These are phyloP conservation scores for Dichomitus squalens DNA, from an alignment of 1,284 basidiomycete genomes.

Conservation along the genomic window DNA sequence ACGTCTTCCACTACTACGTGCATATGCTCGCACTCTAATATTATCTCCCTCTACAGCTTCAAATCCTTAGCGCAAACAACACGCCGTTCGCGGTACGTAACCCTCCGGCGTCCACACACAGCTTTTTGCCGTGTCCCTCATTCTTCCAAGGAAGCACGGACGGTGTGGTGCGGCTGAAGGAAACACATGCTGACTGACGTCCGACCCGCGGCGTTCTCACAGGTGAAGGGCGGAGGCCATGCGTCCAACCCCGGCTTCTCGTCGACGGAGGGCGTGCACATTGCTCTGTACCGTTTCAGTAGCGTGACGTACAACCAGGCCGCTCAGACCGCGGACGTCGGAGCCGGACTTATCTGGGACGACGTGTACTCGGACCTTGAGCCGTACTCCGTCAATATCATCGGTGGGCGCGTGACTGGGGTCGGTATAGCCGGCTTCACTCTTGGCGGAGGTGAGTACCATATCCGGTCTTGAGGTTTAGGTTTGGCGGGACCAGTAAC, in stretches of 20 bases:
- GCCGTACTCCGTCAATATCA: conserved; percentile 41
- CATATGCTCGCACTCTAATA: neutral
- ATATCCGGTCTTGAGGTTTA: neutral
- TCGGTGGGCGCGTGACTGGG: conserved; percentile 47
- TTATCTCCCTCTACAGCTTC: conserved; percentile 34
- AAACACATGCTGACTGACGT: neutral
- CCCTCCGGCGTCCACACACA: neutral
- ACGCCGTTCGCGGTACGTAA: conserved; percentile 43
- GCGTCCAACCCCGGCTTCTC: conserved; percentile 49
- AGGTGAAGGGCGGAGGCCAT: conserved; percentile 56
- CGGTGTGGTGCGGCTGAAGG: neutral
- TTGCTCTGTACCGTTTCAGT: conserved; percentile 48
- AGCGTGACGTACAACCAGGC: conserved; percentile 38
- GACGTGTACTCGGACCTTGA: conserved; percentile 47
- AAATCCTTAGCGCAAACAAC: conserved; percentile 42
- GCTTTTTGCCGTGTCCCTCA: neutral
- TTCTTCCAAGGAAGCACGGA: neutral
- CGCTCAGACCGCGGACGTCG: conserved; percentile 41
- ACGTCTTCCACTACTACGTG: neutral
- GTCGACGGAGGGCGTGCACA: conserved; percentile 54
- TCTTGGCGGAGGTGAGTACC: conserved; percentile 45
- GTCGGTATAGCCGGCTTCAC: conserved; percentile 48
- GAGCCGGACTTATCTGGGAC: conserved; percentile 52
- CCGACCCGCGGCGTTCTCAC: neutral
- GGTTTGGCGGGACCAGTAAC: neutral